Conservation (phyloP, 2,329 filamentous ascomycete genomes). For the Orbilia oligospora region DNA sequence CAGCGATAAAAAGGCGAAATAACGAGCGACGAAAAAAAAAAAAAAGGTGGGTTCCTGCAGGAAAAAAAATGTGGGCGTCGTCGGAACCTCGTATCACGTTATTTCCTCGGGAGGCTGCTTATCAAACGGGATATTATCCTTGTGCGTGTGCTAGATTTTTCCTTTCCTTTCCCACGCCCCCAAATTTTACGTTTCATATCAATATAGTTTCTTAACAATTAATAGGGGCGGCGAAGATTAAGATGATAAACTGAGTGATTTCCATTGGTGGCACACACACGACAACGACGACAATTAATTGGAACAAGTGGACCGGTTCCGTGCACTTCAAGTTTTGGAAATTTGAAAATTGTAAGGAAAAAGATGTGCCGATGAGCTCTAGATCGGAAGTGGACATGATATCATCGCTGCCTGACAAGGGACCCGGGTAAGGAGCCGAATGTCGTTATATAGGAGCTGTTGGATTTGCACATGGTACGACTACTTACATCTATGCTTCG, state of each 20-base stretch:
- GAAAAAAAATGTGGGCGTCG: not conserved
- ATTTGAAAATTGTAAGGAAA: not conserved
- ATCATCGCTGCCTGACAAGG: slow-evolving; percentile 41
- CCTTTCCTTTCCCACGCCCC: not conserved
- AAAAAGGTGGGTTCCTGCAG: slow-evolving; percentile 44
- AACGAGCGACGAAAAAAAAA: not conserved
- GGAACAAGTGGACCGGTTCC: too few species aligned
- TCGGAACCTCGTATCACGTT: slow-evolving; percentile 39
- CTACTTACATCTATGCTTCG: slow-evolving; percentile 8
- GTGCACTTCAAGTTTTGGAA: not conserved
- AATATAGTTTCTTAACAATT: not conserved
- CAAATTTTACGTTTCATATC: slow-evolving; percentile 19
- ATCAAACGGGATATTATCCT: slow-evolving; percentile 18
- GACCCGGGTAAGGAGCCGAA: slow-evolving; percentile 29
- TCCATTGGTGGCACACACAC: slow-evolving; percentile 16
- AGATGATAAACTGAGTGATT: slow-evolving; percentile 16
- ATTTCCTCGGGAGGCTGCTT: slow-evolving; percentile 35
- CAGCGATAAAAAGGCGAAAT: not conserved
- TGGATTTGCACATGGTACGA: slow-evolving; percentile 29
- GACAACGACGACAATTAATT: too few species aligned
- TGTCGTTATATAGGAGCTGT: slow-evolving; percentile 12
- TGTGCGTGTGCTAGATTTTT: not conserved
- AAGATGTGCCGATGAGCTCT: slow-evolving; percentile 9
- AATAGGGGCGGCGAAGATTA: too few species aligned
- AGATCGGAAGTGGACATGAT: slow-evolving; percentile 21